Conservation (phyloP, 23 red algal genomes). For the Chondrus crispus region DNA sequence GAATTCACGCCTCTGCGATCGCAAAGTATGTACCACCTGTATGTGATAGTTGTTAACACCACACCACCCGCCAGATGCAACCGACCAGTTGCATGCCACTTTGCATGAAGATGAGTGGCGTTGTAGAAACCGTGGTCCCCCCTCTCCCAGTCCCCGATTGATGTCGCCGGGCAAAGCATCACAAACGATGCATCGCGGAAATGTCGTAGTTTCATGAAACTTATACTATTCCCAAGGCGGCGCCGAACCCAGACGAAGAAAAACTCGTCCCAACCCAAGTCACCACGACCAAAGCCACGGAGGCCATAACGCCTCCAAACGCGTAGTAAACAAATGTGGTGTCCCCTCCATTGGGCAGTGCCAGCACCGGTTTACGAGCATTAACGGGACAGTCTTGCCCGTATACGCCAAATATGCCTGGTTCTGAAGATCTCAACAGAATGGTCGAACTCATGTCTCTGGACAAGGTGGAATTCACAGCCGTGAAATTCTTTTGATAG, state of each 20-base stretch:
- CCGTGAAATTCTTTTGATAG: conserved; percentile 14
- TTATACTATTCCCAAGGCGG: too few relatives aligned
- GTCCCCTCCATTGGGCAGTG: background rate
- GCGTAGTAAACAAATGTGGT: conserved; percentile 40
- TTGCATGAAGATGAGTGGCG: too few relatives aligned
- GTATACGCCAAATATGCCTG: conserved; percentile 30
- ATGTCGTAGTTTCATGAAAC: too few relatives aligned
- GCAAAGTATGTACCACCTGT: too few relatives aligned
- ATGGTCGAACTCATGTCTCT: conserved; percentile 48
- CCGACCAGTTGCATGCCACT: too few relatives aligned
- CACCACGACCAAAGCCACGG: background rate
- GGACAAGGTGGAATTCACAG: conserved; percentile 13
- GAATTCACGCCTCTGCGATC: too few relatives aligned
- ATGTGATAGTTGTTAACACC: too few relatives aligned
- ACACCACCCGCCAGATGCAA: too few relatives aligned
- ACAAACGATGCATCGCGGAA: too few relatives aligned
- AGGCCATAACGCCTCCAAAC: conserved; percentile 28
- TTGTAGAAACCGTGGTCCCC: too few relatives aligned
- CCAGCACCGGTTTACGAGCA: conserved; percentile 6
- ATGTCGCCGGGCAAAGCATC: too few relatives aligned
- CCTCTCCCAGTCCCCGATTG: too few relatives aligned
- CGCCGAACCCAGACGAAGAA: conserved; percentile 2
- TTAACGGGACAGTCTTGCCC: conserved; percentile 29
- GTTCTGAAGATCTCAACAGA: background rate
- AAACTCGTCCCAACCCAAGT: conserved; percentile 41